Base-by-base conservation (phyloP, 169 alveolate species). In the Cyclospora cayetanensis region DNA sequence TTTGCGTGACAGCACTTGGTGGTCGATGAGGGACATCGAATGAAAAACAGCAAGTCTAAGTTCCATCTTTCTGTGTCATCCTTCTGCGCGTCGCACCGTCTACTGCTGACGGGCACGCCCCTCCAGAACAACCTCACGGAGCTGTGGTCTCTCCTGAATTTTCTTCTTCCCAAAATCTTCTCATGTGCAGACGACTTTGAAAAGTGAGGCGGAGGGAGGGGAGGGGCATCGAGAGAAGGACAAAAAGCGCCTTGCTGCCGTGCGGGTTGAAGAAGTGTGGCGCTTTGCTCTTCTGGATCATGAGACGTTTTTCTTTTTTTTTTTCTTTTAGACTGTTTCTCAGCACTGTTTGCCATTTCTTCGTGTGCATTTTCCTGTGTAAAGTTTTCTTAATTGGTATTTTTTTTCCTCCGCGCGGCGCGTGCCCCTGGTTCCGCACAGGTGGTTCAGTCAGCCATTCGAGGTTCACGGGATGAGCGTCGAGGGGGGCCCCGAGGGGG, bases 1-100 rank as follows among this genome's bases (percentile, higher is more conserved):
- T n/a, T n/a, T n/a, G n/a, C n/a, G n/a, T n/a, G n/a, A n/a, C 97
- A 98, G 95, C 98, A 98, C 87, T 96, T 99, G 96, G 98, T 99
- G 20, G 97, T 99, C 37, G 99, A 99, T 95, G 99, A 99, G 96
- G 99, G 99, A 25, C 99, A 99, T 91, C 98, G 99, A 53, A 98
- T 99, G 79, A 99, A 99, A 95, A 99, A 98, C 92, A 99, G 97
- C 93, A 92, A 97, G 96, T 94, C 99, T 93, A 97, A 98, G 98
- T 96, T 98, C 97, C 99, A 98, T 95, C 1, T 60, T 89, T 91
- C 95, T 91, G 95, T 96, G 91, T 91, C 97, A 94, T 55, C 97
- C 52, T 91, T 98, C 91, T 95, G 97, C 80, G 66, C 94, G 5
- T 96, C 99, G 25, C 98, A 98, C 93, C 95, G 99, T 86, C 96